Evolutionary conservation across 441 rosid species (phyloP).

Genomic region (Erodium chrysanthum): DNA sequence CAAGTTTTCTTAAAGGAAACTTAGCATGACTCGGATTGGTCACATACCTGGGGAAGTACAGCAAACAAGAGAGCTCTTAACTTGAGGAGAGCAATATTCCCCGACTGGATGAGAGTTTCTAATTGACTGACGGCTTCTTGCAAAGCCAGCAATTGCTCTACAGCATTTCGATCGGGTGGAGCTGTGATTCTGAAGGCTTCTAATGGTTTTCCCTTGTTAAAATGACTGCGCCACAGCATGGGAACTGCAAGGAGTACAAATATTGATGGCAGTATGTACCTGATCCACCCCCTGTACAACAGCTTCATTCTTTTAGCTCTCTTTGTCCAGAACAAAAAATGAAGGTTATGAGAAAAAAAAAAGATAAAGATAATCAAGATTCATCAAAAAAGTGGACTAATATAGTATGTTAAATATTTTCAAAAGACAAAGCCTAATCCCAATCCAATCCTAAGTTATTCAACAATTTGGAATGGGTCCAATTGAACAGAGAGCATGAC

Average conservation of each 20-base stretch:
- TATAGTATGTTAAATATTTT: no score
- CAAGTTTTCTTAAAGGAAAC: constrained; percentile 2
- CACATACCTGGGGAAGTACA: constrained; percentile 59
- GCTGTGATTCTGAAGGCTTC: constrained; percentile 50
- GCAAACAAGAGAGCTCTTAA: constrained; percentile 75
- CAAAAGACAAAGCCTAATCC: background rate
- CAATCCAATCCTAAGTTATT: background rate
- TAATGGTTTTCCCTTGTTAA: constrained; percentile 41
- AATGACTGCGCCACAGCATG: constrained; percentile 52
- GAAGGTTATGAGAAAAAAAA: background rate
- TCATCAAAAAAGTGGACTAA: background rate
- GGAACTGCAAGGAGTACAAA: constrained; percentile 37
- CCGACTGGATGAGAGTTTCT: constrained; percentile 62
- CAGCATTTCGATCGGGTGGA: constrained; percentile 68
- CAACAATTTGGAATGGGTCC: background rate
- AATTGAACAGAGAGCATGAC: no score
- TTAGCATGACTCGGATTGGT: constrained; percentile 10
- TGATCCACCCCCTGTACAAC: constrained; percentile 55
- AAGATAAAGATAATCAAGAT: background rate
- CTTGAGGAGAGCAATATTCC: constrained; percentile 69
- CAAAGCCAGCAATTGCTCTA: constrained; percentile 67
- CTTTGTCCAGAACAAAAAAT: constrained; percentile 10
- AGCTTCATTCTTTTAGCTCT: no score
- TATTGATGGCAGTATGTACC: constrained; percentile 46
- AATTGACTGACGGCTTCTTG: constrained; percentile 63